Evolutionary conservation across 495 filamentous ascomycete genomes (phyloP).

Genomic region (Penicillium lagena): DNA sequence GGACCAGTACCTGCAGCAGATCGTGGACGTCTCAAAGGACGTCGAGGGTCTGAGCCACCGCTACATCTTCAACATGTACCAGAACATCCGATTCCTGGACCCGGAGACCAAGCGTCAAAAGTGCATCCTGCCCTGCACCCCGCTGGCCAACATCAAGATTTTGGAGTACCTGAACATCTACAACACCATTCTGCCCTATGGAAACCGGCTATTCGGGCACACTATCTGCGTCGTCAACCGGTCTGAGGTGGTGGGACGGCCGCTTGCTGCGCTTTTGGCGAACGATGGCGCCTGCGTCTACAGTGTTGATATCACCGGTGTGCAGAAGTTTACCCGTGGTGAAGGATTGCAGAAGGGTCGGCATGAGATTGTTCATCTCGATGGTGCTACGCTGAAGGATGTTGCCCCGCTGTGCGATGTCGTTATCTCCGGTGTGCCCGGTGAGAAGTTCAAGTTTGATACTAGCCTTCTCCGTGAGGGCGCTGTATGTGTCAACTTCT

Average conservation of each 20-base stretch:
- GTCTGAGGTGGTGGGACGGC: slow-evolving; percentile 88
- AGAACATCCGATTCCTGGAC: slow-evolving; percentile 94
- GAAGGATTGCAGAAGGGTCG: slow-evolving; percentile 71
- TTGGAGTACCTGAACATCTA: slow-evolving; percentile 93
- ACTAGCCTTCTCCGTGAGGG: slow-evolving; percentile 75
- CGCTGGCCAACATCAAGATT: slow-evolving; percentile 91
- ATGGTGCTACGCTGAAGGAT: slow-evolving; percentile 67
- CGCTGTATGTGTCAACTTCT: slow-evolving; percentile 96
- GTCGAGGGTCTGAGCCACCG: slow-evolving; percentile 91
- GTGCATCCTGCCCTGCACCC: slow-evolving; percentile 90
- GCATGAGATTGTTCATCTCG: slow-evolving; percentile 78
- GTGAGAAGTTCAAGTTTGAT: slow-evolving; percentile 80
- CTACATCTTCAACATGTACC: slow-evolving; percentile 99
- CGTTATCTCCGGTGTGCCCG: slow-evolving; percentile 89
- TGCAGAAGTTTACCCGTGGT: slow-evolving; percentile 89
- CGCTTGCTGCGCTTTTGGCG: slow-evolving; percentile 87
- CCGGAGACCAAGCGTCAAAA: slow-evolving; percentile 68
- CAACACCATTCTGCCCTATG: slow-evolving; percentile 91
- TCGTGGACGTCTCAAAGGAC: slow-evolving; percentile 84
- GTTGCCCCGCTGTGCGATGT: slow-evolving; percentile 86
- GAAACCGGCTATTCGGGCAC: slow-evolving; percentile 84
- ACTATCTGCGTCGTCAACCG: slow-evolving; percentile 94
- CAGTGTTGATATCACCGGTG: slow-evolving; percentile 82
- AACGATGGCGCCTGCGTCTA: slow-evolving; percentile 96
- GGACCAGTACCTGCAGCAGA: slow-evolving; percentile 91